Conservation (phyloP, 371 early-diverging fungal genomes). For the Enterocytospora artemiae region DNA sequence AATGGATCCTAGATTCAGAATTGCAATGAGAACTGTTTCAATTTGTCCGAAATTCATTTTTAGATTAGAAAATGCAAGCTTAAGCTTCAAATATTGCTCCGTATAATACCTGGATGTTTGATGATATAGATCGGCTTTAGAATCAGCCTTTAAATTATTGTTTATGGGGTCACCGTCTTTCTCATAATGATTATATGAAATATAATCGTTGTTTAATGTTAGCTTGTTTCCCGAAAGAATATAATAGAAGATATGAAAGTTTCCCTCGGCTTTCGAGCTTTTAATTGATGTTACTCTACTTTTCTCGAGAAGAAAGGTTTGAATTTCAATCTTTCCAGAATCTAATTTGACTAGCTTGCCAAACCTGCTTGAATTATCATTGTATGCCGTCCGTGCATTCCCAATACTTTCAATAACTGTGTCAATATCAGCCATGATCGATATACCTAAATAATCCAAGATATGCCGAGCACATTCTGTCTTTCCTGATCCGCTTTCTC, state of each 20-base stretch:
- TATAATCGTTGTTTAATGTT: slow-evolving; percentile 31
- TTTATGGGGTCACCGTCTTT: neutral
- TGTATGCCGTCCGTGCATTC: slow-evolving; percentile 63
- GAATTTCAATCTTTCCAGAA: slow-evolving; percentile 68
- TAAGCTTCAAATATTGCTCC: slow-evolving; percentile 58
- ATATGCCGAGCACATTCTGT: slow-evolving; percentile 54
- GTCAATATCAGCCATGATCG: slow-evolving; percentile 21
- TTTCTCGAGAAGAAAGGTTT: slow-evolving; percentile 74
- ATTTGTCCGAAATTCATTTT: slow-evolving; percentile 65
- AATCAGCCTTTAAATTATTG: too few species aligned
- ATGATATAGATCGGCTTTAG: too few species aligned
- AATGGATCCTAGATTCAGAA: slow-evolving; percentile 44
- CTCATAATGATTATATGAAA: slow-evolving; percentile 5
- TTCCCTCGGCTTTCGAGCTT: slow-evolving; percentile 64
- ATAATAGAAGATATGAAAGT: slow-evolving; percentile 73
- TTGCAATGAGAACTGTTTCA: slow-evolving; percentile 60
- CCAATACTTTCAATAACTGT: slow-evolving; percentile 66
- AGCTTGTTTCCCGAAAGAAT: slow-evolving; percentile 17
- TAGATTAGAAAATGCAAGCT: slow-evolving; percentile 61
- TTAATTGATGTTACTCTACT: slow-evolving; percentile 59
- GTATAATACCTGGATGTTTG: slow-evolving; percentile 63
- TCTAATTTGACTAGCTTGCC: slow-evolving; percentile 70
- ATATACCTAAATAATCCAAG: slow-evolving; percentile 46
- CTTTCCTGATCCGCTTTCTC: slow-evolving; percentile 58
- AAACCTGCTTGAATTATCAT: slow-evolving; percentile 66